A percentile compares a stretch with the other conserved stretches of the same genome.
Evolutionary conservation across 2,329 filamentous ascomycete genomes (phyloP).

Genomic region (Leptographium radiaticola): DNA sequence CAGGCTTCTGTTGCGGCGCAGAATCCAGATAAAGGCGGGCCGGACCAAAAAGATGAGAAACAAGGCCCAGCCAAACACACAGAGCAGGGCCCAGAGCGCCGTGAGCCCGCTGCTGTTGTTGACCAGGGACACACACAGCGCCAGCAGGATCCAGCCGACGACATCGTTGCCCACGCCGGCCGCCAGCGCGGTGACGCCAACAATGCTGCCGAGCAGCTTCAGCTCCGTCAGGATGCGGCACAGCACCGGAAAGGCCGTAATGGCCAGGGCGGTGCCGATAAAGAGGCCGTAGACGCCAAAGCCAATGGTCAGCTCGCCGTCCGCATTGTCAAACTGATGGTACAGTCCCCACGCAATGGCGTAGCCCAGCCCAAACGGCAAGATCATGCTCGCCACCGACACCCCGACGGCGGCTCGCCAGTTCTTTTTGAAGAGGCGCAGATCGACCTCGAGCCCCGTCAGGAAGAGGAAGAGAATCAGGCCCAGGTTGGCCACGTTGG

Average conservation of each 20-base stretch:
- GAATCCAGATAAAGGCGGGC: slow-evolving; percentile 60
- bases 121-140: slow-evolving; percentile 83
- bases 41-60: slow-evolving; percentile 62
- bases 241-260: slow-evolving; percentile 82
- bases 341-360: slow-evolving; percentile 74
- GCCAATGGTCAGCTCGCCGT: slow-evolving; percentile 25
- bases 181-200: slow-evolving; percentile 78
- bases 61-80: slow-evolving; percentile 59
- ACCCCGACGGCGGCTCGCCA: slow-evolving; percentile 72
- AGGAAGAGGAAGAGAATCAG: slow-evolving; percentile 78
- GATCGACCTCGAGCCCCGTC: slow-evolving; percentile 75
- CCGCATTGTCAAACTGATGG: slow-evolving; percentile 48
- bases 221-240: slow-evolving; percentile 89
- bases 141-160: slow-evolving; percentile 80
- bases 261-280: slow-evolving; percentile 85
- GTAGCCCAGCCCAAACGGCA: slow-evolving; percentile 73
- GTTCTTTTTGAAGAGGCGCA: slow-evolving; percentile 63
- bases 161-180: slow-evolving; percentile 92
- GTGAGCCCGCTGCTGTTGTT: slow-evolving; percentile 75
- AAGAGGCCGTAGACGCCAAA: slow-evolving; percentile 54
- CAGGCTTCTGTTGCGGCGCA: slow-evolving; percentile 62
- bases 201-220: slow-evolving; percentile 68
- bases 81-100: slow-evolving; percentile 73
- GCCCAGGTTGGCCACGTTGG: slow-evolving; percentile 69
- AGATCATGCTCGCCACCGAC: slow-evolving; percentile 62